Evolutionary conservation across 129 eudicot species (phyloP).

Genomic region (Lactuca saligna): DNA sequence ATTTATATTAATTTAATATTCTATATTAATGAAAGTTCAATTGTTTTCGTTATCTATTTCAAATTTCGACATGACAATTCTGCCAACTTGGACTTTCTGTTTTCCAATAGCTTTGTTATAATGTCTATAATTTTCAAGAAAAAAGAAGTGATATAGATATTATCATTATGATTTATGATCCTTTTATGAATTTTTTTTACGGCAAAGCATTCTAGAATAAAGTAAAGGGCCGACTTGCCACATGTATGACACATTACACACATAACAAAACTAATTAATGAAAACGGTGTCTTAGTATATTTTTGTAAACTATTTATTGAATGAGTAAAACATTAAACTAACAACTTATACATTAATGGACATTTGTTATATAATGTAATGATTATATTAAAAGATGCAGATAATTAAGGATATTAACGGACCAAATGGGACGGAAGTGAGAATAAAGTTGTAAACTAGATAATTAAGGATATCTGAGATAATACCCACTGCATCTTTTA

Average conservation of each 20-base stretch:
- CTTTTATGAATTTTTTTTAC: background rate
- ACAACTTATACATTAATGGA: background rate
- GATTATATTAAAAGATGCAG: background rate
- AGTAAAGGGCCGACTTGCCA: background rate
- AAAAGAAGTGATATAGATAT: background rate
- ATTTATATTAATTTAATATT: no score
- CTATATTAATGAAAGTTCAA: background rate
- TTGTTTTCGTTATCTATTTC: background rate
- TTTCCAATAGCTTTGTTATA: no score
- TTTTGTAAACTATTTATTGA: background rate
- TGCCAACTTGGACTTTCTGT: no score
- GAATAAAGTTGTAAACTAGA: no score
- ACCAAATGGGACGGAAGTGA: no score
- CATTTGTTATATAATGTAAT: background rate
- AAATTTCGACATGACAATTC: no score
- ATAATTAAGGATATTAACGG: no score
- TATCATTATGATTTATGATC: background rate
- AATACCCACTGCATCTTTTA: no score
- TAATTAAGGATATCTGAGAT: no score
- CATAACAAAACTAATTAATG: background rate
- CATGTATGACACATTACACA: background rate
- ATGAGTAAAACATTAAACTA: background rate
- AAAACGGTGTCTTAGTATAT: background rate
- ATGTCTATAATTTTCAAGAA: no score
- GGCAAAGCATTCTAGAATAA: no score